phyloP scores from a whole-genome alignment of 805 yeast genomes.

The Candida namnaoensis region DNA sequence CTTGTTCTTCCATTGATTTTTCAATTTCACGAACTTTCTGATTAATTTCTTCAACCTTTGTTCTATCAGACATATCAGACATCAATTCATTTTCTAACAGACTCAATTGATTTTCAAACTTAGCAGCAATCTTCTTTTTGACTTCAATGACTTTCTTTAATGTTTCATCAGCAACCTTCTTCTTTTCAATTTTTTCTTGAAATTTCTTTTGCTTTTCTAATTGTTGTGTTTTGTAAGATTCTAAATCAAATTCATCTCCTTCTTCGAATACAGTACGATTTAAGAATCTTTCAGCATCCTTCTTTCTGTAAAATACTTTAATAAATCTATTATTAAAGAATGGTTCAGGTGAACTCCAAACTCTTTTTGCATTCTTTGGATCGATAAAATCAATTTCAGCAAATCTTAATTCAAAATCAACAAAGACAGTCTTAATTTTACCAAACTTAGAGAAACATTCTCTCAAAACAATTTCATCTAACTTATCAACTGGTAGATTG shows the following conservation, averaged over 20 bases:
- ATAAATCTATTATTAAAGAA: slow-evolving; percentile 40
- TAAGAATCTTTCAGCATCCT: slow-evolving; percentile 1
- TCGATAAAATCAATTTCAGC: slow-evolving; percentile 31
- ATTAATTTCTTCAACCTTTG: slow-evolving; percentile 6
- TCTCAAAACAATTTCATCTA: slow-evolving; percentile 23
- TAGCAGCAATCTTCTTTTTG: slow-evolving; percentile 25
- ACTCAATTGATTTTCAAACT: slow-evolving; percentile 21
- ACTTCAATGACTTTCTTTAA: slow-evolving; percentile 22
- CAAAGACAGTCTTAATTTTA: slow-evolving; percentile 17
- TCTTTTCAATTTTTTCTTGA: slow-evolving; percentile 27
- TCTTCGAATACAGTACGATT: too few species aligned
- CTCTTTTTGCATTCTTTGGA: slow-evolving; percentile 29
- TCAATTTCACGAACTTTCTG: slow-evolving; percentile 4
- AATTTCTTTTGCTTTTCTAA: slow-evolving; percentile 30
- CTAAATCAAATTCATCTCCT: slow-evolving; percentile 22
- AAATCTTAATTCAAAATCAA: slow-evolving; percentile 17
- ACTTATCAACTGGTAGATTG: slow-evolving; percentile 32
- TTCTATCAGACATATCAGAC: slow-evolving; percentile 9
- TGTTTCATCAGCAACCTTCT: slow-evolving; percentile 22
- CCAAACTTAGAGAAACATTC: slow-evolving; percentile 35
- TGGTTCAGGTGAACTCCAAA: slow-evolving; percentile 34
- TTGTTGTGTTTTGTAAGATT: slow-evolving; percentile 26
- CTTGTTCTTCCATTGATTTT: slow-evolving; percentile 8
- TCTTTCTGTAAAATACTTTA: slow-evolving; percentile 32
- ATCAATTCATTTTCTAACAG: slow-evolving; percentile 8